A percentile compares a stretch with the other conserved stretches of the same genome.
Evolutionary conservation across 73 alveolate species (phyloP).

Genomic region (Durusdinium trenchii): DNA sequence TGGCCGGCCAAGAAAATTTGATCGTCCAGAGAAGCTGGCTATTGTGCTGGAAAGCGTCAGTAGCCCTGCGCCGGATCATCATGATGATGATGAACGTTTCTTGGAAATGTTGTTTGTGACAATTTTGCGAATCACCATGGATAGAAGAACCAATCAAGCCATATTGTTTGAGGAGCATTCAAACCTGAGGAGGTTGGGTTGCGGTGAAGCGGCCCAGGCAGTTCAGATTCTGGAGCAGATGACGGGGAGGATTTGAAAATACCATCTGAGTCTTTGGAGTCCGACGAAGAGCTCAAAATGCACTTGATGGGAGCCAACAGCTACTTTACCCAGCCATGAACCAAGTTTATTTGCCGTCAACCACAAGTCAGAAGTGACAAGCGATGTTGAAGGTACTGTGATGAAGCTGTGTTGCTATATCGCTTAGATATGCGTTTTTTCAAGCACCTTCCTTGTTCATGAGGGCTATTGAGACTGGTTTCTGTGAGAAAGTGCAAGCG

Average conservation of each 20-base stretch:
- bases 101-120: neutral
- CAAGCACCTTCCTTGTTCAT: neutral
- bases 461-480: neutral
- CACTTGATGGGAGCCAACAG: neutral
- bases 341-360: neutral
- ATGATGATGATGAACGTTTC: neutral
- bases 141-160: neutral
- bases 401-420: neutral
- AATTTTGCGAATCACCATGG: neutral
- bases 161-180: neutral
- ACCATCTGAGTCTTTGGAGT: neutral
- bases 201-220: neutral
- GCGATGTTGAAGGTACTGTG: neutral
- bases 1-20: constrained; percentile 1
- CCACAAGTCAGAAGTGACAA: neutral
- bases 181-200: too few relatives aligned
- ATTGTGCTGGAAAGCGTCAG: neutral
- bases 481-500: neutral
- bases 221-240: neutral
- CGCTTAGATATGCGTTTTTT: neutral
- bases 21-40: neutral
- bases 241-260: neutral
- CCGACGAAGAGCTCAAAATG: neutral
- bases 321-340: neutral
- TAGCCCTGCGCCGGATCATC: too few relatives aligned